These are phyloP conservation scores for Vanrija sp. DNA, from an alignment of 1,284 basidiomycete species.

Conservation along the genomic window DNA sequence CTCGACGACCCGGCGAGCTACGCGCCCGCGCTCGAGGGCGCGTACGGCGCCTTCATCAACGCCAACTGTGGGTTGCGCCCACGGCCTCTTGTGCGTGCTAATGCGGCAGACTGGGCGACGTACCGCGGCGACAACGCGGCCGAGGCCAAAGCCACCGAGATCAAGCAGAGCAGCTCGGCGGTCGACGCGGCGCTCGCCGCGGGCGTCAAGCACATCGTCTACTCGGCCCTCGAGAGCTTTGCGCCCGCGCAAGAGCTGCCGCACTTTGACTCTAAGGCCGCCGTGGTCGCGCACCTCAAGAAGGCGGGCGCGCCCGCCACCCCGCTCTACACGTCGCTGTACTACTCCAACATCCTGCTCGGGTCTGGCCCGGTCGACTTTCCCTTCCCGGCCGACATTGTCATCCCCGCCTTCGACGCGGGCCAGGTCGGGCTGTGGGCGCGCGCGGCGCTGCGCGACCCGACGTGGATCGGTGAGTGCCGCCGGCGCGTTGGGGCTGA, in stretches of 20 bases:
- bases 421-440: conserved; percentile 34
- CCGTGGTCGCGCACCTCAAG: conserved; percentile 28
- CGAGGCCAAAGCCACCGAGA: conserved; percentile 9
- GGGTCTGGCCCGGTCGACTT: conserved; percentile 6
- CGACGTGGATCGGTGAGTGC: conserved; percentile 33
- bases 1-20: conserved; percentile 17
- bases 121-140: conserved; percentile 8
- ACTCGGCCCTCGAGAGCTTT: conserved; percentile 28
- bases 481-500: neutral
- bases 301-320: conserved; percentile 18
- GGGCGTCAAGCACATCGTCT: conserved; percentile 34
- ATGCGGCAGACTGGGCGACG: conserved; percentile 2
- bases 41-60: conserved; percentile 16
- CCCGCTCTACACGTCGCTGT: conserved; percentile 17
- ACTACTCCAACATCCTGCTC: conserved; percentile 10
- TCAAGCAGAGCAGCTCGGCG: conserved; percentile 17
- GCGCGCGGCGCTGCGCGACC: conserved; percentile 27
- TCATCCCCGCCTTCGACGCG: conserved; percentile 22
- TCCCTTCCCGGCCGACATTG: conserved; percentile 27
- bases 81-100: neutral
- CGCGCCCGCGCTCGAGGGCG: conserved; percentile 11
- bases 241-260: conserved; percentile 13
- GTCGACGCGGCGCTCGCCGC: conserved; percentile 23
- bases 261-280: conserved; percentile 33
- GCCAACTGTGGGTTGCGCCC: conserved; percentile 17